A percentile compares a stretch with the other conserved stretches of the same genome.
Conservation (phyloP, 306 rosid genomes). For the Dalbergia oliveri region DNA sequence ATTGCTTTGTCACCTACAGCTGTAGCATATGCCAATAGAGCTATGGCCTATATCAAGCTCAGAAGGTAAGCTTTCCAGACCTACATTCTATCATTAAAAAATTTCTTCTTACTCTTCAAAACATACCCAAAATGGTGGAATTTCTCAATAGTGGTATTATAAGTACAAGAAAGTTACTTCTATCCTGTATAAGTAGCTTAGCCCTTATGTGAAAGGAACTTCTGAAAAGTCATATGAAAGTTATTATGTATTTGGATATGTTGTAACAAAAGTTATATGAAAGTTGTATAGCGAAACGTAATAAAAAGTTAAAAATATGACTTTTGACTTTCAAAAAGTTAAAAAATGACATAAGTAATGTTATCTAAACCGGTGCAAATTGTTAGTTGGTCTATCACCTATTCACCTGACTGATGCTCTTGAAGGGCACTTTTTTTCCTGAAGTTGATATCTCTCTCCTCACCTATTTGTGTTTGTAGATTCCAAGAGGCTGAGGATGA, state of each 20-base stretch:
- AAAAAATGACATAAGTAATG: too few relatives aligned
- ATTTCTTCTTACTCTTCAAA: constrained; percentile 12
- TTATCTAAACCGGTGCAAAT: neutral
- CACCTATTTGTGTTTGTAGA: constrained; percentile 57
- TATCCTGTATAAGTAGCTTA: neutral
- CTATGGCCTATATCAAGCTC: constrained; percentile 91
- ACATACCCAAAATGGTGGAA: neutral
- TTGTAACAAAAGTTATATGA: too few relatives aligned
- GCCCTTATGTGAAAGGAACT: too few relatives aligned
- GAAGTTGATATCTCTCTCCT: constrained; percentile 9
- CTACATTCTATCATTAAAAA: constrained; percentile 22
- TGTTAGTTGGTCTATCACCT: constrained; percentile 9
- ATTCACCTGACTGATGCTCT: constrained; percentile 34
- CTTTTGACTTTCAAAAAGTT: too few relatives aligned
- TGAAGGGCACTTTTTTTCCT: constrained; percentile 16
- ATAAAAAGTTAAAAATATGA: too few relatives aligned
- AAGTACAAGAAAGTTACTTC: constrained; percentile 8
- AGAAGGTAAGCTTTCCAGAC: constrained; percentile 62
- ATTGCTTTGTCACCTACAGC: constrained; percentile 91
- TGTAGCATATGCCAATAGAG: constrained; percentile 95
- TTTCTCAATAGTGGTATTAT: constrained; percentile 28
- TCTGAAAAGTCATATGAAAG: too few relatives aligned
- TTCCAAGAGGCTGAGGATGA: constrained; percentile 92
- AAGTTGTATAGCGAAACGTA: too few relatives aligned
- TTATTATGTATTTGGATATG: too few relatives aligned